A percentile compares a stretch with the other conserved stretches of the same genome.
Evolutionary conservation across 2,329 filamentous ascomycete species (phyloP).

Genomic region (Metarhizium album): DNA sequence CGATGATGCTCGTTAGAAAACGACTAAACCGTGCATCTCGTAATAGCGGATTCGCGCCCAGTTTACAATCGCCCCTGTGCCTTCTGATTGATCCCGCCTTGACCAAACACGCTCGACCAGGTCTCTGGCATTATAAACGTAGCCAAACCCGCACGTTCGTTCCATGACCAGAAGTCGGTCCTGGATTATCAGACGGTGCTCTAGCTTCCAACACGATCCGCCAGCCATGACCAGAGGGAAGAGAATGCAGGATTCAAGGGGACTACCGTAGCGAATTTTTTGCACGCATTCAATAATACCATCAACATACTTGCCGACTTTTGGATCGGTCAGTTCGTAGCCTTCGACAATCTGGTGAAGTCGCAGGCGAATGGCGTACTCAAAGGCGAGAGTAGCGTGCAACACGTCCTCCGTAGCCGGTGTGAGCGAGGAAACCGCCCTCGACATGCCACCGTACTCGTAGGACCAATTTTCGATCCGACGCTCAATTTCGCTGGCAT

Average conservation of each 20-base stretch:
- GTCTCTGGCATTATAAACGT: constrained; percentile 28
- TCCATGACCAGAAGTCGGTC: constrained; percentile 33
- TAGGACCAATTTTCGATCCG: constrained; percentile 27
- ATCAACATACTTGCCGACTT: constrained; percentile 21
- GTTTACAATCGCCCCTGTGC: constrained; percentile 19
- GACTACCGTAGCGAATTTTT: constrained; percentile 29
- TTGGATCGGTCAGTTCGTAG: constrained; percentile 24
- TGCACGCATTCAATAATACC: constrained; percentile 26
- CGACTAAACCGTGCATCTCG: constrained; percentile 24
- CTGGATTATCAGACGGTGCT: constrained; percentile 27
- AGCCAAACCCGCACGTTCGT: constrained; percentile 30
- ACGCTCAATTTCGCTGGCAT: constrained; percentile 20
- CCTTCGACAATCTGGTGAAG: constrained; percentile 32
- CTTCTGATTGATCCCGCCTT: constrained; percentile 17
- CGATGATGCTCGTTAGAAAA: constrained; percentile 16
- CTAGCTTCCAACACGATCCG: constrained; percentile 23
- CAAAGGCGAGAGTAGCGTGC: constrained; percentile 26
- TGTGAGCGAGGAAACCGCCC: constrained; percentile 13
- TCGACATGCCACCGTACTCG: constrained; percentile 17
- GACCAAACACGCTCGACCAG: constrained; percentile 30
- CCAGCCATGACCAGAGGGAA: constrained; percentile 32
- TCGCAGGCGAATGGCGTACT: constrained; percentile 29
- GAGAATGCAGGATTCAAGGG: constrained; percentile 28
- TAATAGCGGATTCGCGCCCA: constrained; percentile 25
- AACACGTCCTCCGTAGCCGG: constrained; percentile 19